Conservation (phyloP, 2,329 filamentous ascomycete species). For the Aspergillus jensenii region DNA sequence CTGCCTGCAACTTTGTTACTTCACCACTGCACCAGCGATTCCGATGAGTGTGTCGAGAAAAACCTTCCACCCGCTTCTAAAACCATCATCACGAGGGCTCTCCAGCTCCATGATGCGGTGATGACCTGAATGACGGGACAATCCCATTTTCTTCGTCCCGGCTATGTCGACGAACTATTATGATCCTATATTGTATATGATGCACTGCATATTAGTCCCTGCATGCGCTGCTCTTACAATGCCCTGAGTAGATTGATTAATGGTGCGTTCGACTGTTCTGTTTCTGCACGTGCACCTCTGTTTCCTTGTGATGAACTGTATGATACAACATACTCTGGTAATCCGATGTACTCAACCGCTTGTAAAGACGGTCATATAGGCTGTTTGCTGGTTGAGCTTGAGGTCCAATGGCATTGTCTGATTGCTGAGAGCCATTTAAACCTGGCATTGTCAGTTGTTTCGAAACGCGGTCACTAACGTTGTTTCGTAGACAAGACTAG, state of each 20-base stretch:
- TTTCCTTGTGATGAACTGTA: conserved; percentile 36
- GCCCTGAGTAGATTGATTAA: background rate
- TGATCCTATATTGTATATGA: conserved; percentile 2
- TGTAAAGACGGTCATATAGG: conserved; percentile 10
- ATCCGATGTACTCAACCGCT: conserved; percentile 46
- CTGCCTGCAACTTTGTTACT: conserved; percentile 51
- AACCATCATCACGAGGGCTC: conserved; percentile 73
- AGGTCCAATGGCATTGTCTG: conserved; percentile 47
- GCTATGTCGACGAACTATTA: background rate
- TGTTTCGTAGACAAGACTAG: background rate
- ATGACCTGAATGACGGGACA: conserved; percentile 50
- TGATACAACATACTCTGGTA: conserved; percentile 43
- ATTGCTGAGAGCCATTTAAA: conserved; percentile 18
- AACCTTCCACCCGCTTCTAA: conserved; percentile 66
- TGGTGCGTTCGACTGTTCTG: conserved; percentile 10
- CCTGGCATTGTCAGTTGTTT: background rate
- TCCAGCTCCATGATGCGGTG: conserved; percentile 45
- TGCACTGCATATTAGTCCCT: background rate
- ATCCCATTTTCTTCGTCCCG: conserved; percentile 6
- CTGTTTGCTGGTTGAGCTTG: conserved; percentile 44
- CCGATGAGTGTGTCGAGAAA: conserved; percentile 71
- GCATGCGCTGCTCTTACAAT: background rate
- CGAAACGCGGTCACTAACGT: conserved; percentile 1
- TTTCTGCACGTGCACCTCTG: background rate
- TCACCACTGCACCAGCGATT: conserved; percentile 65